Evolutionary conservation across 2,329 filamentous ascomycete genomes (phyloP).

Genomic region (Penicillium sp.): DNA sequence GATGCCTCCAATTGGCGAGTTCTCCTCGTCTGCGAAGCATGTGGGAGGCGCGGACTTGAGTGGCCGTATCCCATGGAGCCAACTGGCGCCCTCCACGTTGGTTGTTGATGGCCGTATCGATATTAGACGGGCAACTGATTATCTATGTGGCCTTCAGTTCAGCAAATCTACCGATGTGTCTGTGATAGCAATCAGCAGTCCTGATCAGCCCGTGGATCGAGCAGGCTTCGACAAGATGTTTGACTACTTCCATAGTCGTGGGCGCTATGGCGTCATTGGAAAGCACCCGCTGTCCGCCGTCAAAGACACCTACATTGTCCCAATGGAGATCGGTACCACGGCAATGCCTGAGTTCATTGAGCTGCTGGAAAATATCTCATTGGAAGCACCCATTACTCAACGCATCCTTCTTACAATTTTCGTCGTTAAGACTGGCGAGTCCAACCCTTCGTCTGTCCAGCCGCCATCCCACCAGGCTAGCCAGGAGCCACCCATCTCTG

Average conservation of each 20-base stretch:
- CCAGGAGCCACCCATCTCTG: slow-evolving; percentile 36
- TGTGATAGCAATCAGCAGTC: slow-evolving; percentile 69
- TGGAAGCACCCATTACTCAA: slow-evolving; percentile 70
- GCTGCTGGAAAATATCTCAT: slow-evolving; percentile 78
- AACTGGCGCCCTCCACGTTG: slow-evolving; percentile 67
- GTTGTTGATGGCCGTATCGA: slow-evolving; percentile 71
- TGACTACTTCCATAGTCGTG: slow-evolving; percentile 79
- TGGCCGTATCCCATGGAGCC: slow-evolving; percentile 66
- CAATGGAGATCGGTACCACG: slow-evolving; percentile 69
- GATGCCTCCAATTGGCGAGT: slow-evolving; percentile 76
- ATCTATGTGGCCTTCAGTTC: slow-evolving; percentile 82
- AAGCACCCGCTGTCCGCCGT: slow-evolving; percentile 74
- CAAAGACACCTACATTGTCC: slow-evolving; percentile 87
- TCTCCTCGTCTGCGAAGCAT: slow-evolving; percentile 75
- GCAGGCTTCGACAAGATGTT: slow-evolving; percentile 73
- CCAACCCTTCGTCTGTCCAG: slow-evolving; percentile 42
- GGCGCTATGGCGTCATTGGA: slow-evolving; percentile 82
- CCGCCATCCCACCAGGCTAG: slow-evolving; percentile 42
- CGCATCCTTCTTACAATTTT: slow-evolving; percentile 81
- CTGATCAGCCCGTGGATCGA: slow-evolving; percentile 58
- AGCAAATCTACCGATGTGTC: slow-evolving; percentile 80
- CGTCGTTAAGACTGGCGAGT: slow-evolving; percentile 67
- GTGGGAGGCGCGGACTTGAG: slow-evolving; percentile 80
- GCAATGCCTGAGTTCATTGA: slow-evolving; percentile 80
- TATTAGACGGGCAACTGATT: slow-evolving; percentile 80